Percentiles rank a stretch among this genome's conserved stretches.
phyloP scores from a whole-genome alignment of 2,329 filamentous ascomycete genomes.

The Hysterium pulicare region DNA sequence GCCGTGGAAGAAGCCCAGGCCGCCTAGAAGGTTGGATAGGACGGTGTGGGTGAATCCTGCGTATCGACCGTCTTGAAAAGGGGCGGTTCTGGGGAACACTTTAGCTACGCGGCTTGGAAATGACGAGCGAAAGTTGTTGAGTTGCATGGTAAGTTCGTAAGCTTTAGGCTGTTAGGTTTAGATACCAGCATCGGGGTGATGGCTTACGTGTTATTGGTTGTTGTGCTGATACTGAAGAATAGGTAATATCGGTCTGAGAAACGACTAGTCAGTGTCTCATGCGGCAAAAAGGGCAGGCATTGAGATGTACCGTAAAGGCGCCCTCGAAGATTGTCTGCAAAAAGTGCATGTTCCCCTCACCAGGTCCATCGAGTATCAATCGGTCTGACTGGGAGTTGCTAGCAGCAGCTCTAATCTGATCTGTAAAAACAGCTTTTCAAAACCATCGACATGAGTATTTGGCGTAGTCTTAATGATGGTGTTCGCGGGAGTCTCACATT shows the following conservation, averaged over 20 bases:
- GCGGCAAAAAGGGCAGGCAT: too few relatives aligned
- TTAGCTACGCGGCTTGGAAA: slow-evolving; percentile 71
- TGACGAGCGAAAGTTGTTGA: slow-evolving; percentile 59
- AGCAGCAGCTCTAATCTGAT: too few relatives aligned
- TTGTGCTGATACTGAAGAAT: too few relatives aligned
- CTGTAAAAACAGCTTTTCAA: background rate
- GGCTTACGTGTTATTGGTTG: too few relatives aligned
- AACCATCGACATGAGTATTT: background rate
- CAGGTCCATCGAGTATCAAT: too few relatives aligned
- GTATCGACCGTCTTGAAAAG: slow-evolving; percentile 72
- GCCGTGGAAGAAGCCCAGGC: slow-evolving; percentile 90
- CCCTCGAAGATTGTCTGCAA: too few relatives aligned
- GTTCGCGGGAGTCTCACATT: slow-evolving; percentile 56
- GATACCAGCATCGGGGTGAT: too few relatives aligned
- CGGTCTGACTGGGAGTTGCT: too few relatives aligned
- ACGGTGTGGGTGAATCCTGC: slow-evolving; percentile 75
- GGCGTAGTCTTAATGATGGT: background rate
- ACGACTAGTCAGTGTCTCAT: too few relatives aligned
- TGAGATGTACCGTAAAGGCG: too few relatives aligned
- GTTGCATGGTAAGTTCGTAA: slow-evolving; percentile 64
- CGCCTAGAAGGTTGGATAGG: slow-evolving; percentile 88
- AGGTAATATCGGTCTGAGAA: too few relatives aligned
- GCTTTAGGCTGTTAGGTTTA: slow-evolving; percentile 22
- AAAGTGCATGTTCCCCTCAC: too few relatives aligned
- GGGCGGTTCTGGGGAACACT: slow-evolving; percentile 67